phyloP scores from a whole-genome alignment of 257 asterid genomes.

The Primulina huaijiensis region DNA sequence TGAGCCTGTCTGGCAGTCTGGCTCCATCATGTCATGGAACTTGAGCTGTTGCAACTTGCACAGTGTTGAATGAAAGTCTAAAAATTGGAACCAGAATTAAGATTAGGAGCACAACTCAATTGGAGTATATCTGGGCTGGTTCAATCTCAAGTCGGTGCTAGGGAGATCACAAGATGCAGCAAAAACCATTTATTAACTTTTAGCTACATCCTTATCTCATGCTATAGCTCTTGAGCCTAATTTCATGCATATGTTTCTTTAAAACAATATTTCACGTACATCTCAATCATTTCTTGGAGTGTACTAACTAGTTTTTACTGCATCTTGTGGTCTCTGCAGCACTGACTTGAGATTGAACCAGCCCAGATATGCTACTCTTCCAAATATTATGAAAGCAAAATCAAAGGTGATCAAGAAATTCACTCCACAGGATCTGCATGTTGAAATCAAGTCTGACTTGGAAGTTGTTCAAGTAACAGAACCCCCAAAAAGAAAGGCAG shows the following conservation, averaged over 20 bases:
- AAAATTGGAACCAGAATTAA: too few relatives aligned
- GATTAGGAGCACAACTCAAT: too few relatives aligned
- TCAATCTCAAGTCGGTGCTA: too few relatives aligned
- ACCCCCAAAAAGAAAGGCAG: conserved; percentile 91
- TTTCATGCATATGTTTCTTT: too few relatives aligned
- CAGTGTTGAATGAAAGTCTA: too few relatives aligned
- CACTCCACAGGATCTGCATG: conserved; percentile 67
- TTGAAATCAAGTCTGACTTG: conserved; percentile 63
- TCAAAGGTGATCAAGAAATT: conserved; percentile 74
- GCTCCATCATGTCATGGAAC: too few relatives aligned
- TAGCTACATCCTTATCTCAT: too few relatives aligned
- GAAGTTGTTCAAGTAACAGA: conserved; percentile 77
- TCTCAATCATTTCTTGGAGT: background rate
- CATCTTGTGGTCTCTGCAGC: conserved; percentile 38
- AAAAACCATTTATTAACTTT: too few relatives aligned
- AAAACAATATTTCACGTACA: background rate
- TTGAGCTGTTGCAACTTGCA: too few relatives aligned
- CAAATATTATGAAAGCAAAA: conserved; percentile 96
- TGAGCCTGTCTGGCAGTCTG: too few relatives aligned
- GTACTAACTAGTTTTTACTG: conserved; percentile 13
- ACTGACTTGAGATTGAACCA: conserved; percentile 90
- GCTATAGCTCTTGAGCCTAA: background rate
- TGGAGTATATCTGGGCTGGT: too few relatives aligned
- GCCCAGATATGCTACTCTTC: conserved; percentile 93
- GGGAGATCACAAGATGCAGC: too few relatives aligned